Base-by-base conservation (phyloP, 495 filamentous ascomycete genomes). In the Annulohypoxylon moriforme region DNA sequence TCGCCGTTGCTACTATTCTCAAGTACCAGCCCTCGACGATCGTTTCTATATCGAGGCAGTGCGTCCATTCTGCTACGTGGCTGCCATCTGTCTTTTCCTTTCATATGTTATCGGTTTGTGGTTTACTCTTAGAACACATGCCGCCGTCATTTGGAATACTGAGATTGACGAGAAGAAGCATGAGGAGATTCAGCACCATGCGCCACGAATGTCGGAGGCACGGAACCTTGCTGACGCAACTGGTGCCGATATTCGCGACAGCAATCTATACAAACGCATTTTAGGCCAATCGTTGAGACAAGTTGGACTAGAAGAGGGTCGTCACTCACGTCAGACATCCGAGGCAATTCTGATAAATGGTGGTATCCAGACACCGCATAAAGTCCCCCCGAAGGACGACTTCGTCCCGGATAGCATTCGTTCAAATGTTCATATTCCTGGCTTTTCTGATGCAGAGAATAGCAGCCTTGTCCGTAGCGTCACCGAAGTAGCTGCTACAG, bases 61-160 rank as follows among this genome's bases (percentile, higher is more conserved):
- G 16, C 90, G 92, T 58, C 96, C 96, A 7, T 99, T 96, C 78
- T 97, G 92, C 70, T 97, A 93, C 85, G 86, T 96, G 68, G 90
- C 92, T 4, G 93, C 96, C 34, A 78, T 91, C 16, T 87, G 94
- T 70, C 85, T 99, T 33, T 99, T 99, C 81, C 79, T 97, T 18
- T 94, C 93, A 0, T 99, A 99, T 78, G 83, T 96, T 36, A 96
- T 98, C 69, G 96, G 96, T 14, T 83, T 98, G 29, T 94, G 94
- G 90, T 99, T 99, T 78, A 99, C 96, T 4, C 87, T 99, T 5
- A 85, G 96, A 67, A 99, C 96, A 2, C 96, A 99, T 77, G 96
- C 96, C 4, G 95, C 96, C 16, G 90, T 97, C 33, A 99, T 99
- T 64, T 99, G 96, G 96, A 94, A 93, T 75, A 90, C 82, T 25